Evolutionary conservation across 176 grass and related monocot genomes (phyloP).

Genomic region (Saccharum officinarum): DNA sequence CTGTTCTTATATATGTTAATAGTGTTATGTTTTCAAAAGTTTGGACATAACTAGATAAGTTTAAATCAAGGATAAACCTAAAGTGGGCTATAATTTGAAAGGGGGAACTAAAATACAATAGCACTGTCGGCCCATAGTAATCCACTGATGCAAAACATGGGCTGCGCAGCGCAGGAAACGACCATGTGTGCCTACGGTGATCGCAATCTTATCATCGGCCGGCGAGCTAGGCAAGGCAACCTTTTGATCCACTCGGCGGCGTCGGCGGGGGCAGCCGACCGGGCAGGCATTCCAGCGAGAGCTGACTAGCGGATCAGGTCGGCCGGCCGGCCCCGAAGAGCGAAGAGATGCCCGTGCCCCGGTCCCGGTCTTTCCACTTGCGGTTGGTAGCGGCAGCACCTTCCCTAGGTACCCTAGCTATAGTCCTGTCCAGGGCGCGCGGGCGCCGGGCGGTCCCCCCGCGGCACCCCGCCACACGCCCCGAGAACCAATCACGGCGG

Average conservation of each 20-base stretch:
- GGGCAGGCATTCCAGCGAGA: not conserved
- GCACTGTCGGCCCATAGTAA: not conserved
- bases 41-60: too few relatives aligned
- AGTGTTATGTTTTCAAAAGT: too few relatives aligned
- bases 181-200: not conserved
- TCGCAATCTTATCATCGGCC: not conserved
- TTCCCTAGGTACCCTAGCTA: not conserved
- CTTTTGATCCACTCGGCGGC: not conserved
- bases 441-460: constrained; percentile 26
- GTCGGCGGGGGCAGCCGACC: not conserved
- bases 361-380: constrained; percentile 9
- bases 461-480: constrained; percentile 20
- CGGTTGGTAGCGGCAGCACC: not conserved
- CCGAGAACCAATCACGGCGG: constrained; percentile 49
- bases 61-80: too few relatives aligned
- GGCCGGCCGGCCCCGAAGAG: not conserved
- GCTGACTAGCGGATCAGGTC: not conserved
- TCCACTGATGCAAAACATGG: not conserved
- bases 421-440: not conserved
- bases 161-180: not conserved
- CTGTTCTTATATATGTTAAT: too few relatives aligned
- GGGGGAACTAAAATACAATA: not conserved
- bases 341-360: not conserved
- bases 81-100: too few relatives aligned
- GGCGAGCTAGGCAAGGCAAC: not conserved